phyloP scores from a whole-genome alignment of 2,329 filamentous ascomycete genomes.

The Hymenoscyphus infarciens region DNA sequence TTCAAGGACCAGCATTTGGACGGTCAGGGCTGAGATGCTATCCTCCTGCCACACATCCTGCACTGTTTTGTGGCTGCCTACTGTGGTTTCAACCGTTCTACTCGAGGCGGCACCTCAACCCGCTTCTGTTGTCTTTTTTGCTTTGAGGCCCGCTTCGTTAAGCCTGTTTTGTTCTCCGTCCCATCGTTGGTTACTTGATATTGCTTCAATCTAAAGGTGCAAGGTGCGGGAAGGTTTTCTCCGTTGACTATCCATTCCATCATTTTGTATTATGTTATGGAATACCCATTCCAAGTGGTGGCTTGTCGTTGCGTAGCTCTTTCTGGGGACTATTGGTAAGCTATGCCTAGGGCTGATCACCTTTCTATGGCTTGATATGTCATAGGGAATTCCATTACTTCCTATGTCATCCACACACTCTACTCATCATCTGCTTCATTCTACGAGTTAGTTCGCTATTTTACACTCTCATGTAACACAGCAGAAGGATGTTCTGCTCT shows the following conservation, averaged over 20 bases:
- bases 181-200: background rate
- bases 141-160: background rate
- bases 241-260: background rate
- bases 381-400: too few relatives aligned
- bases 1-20: background rate
- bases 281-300: too few relatives aligned
- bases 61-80: background rate
- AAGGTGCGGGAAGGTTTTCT: background rate
- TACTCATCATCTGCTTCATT: too few relatives aligned
- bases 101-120: background rate
- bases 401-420: too few relatives aligned
- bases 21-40: background rate
- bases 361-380: too few relatives aligned
- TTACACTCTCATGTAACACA: too few relatives aligned
- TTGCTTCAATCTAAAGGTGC: background rate
- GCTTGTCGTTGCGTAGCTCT: too few relatives aligned
- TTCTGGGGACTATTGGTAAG: too few relatives aligned
- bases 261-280: background rate
- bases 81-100: background rate
- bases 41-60: too few relatives aligned
- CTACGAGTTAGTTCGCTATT: too few relatives aligned
- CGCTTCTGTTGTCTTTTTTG: background rate
- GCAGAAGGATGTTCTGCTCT: too few relatives aligned
- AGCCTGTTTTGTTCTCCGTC: background rate
- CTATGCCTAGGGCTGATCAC: too few relatives aligned